Base-by-base conservation (phyloP, 148 eudicot species). In the Pouteria glomerata region DNA sequence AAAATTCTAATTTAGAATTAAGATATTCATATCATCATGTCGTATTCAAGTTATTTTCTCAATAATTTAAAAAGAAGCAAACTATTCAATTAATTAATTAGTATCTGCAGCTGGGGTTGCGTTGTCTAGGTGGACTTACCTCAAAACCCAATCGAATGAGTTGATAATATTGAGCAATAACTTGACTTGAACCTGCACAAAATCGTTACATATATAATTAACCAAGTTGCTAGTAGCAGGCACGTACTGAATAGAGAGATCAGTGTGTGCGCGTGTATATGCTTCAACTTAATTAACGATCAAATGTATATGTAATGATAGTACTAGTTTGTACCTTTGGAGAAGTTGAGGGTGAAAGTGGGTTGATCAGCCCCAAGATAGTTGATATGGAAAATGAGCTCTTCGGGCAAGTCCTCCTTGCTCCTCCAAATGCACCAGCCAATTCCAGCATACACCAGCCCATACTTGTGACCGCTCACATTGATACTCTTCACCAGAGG, bases 291-390 rank as follows among this genome's bases (percentile, higher is more conserved):
- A n/a, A n/a, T n/a, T n/a, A n/a, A n/a, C n/a, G n/a, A n/a, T n/a
- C n/a, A n/a, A n/a, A n/a, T n/a, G n/a, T n/a, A n/a, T n/a, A n/a
- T n/a, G n/a, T n/a, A n/a, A n/a, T n/a, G n/a, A n/a, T n/a, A n/a
- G n/a, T n/a, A n/a, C n/a, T n/a, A n/a, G 26, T 3, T 3, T 6
- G 8, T 62, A 87, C 94, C 94, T 82, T 89, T 89, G 66, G 91
- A 89, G 83, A 89, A 89, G 64, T 89, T 87, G 71, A 87, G 91
- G 52, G 91, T 87, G 70, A 89, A 87, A 27, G 91, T 87, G 39
- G 95, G 91, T 64, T 89, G 94, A 83, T 89, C 94, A 78, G 94
- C 72, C 8, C 95, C 91, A 78, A 89, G 91, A 73, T 89, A 87
- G 77, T 89, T 89, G 69, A 87, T 89, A 21, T 85, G 91, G 68